A percentile compares a stretch with the other conserved stretches of the same genome.
Evolutionary conservation across 306 rosid genomes (phyloP).

Genomic region (Prunus fruticosa): DNA sequence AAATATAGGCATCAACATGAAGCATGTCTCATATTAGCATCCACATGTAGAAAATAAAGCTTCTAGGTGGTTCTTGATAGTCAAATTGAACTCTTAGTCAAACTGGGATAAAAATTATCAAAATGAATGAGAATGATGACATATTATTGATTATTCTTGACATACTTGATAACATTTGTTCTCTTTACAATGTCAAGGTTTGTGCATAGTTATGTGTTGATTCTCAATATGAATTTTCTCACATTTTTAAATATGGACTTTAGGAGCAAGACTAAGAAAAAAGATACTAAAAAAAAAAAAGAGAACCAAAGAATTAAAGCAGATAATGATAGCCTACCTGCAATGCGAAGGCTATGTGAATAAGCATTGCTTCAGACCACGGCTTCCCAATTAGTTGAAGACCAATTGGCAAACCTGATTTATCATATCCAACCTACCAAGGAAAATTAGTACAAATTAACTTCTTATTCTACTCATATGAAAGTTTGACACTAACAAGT

Average conservation of each 20-base stretch:
- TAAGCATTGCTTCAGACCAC: slow-evolving; percentile 86
- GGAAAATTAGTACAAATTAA: not conserved
- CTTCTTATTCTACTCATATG: not conserved
- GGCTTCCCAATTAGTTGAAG: slow-evolving; percentile 93
- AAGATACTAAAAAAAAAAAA: not conserved
- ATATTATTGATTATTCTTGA: not conserved
- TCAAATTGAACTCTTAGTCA: not conserved
- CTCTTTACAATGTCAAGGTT: not conserved
- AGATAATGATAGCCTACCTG: slow-evolving; percentile 44
- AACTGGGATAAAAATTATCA: not conserved
- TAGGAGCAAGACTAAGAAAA: not conserved
- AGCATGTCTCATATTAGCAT: not conserved
- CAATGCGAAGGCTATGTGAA: slow-evolving; percentile 69
- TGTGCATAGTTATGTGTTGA: no score
- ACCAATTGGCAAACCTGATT: slow-evolving; percentile 86
- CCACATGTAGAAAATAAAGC: not conserved
- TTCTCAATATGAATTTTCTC: not conserved
- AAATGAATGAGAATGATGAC: not conserved
- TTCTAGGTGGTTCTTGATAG: not conserved
- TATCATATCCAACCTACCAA: slow-evolving; percentile 77
- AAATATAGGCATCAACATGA: no score
- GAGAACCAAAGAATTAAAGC: not conserved
- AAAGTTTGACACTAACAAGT: not conserved
- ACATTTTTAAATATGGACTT: not conserved
- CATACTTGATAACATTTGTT: not conserved